phyloP scores from a whole-genome alignment of 106 monocot genomes.

The Posidonia australis region DNA sequence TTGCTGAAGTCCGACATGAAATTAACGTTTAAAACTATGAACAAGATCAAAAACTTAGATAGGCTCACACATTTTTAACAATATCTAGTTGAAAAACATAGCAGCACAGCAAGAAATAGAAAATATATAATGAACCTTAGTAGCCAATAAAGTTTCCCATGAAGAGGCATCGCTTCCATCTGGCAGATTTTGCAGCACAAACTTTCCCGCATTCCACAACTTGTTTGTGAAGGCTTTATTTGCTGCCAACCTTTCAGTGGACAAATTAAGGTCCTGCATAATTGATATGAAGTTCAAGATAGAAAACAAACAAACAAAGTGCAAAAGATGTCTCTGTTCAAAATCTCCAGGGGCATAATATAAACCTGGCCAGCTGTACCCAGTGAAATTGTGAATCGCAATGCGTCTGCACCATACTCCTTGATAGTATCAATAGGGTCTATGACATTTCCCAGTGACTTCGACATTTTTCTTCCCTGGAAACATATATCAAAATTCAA shows the following conservation, averaged over 20 bases:
- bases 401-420: conserved; percentile 94
- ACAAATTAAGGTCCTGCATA: conserved; percentile 79
- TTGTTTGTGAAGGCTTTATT: conserved; percentile 99
- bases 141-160: conserved; percentile 47
- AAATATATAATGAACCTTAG: conserved; percentile 37
- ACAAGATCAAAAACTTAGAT: background rate
- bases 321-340: background rate
- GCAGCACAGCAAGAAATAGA: background rate
- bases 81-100: background rate
- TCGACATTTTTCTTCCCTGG: conserved; percentile 98
- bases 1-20: too few relatives aligned
- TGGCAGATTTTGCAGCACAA: conserved; percentile 90
- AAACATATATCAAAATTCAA: background rate
- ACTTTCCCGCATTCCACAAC: conserved; percentile 98
- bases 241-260: conserved; percentile 67
- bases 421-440: conserved; percentile 92
- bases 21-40: too few relatives aligned
- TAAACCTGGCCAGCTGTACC: conserved; percentile 93
- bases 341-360: background rate
- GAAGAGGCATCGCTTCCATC: conserved; percentile 41
- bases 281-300: background rate
- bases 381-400: conserved; percentile 83
- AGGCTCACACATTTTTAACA: background rate
- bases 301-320: background rate
- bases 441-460: conserved; percentile 94